Percentiles rank a stretch among this genome's conserved stretches.
Evolutionary conservation across 1,284 basidiomycete genomes (phyloP).

Genomic region (Wallemia ichthyophaga): DNA sequence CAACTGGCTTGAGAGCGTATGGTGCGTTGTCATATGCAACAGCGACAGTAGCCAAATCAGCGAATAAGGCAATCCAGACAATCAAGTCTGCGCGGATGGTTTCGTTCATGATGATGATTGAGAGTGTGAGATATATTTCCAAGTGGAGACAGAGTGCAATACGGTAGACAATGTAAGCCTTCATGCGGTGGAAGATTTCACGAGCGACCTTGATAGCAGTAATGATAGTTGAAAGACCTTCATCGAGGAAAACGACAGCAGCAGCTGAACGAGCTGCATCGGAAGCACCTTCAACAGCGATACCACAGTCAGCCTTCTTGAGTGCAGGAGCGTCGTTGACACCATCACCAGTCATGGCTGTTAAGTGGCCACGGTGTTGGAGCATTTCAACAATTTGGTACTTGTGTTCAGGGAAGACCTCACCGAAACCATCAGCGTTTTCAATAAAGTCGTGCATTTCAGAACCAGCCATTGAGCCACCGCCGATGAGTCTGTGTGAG

Average conservation of each 20-base stretch:
- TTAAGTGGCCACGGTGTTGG: conserved; percentile 60
- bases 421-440: conserved; percentile 71
- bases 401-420: conserved; percentile 94
- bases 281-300: conserved; percentile 85
- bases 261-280: conserved; percentile 84
- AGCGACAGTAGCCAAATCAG: conserved; percentile 23
- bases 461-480: conserved; percentile 22
- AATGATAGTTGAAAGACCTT: conserved; percentile 83
- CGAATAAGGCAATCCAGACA: conserved; percentile 27
- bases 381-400: conserved; percentile 74
- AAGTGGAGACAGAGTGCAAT: conserved; percentile 25
- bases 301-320: conserved; percentile 82
- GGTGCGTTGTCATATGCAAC: conserved; percentile 25
- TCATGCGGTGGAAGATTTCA: conserved; percentile 91
- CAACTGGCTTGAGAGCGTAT: conserved; percentile 21
- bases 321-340: conserved; percentile 85
- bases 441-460: conserved; percentile 25
- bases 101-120: conserved; percentile 24
- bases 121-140: conserved; percentile 24
- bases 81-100: conserved; percentile 25
- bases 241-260: conserved; percentile 80
- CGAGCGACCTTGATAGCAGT: conserved; percentile 84
- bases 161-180: conserved; percentile 36
- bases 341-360: conserved; percentile 88
- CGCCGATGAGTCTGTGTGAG: conserved; percentile 24